Base-by-base conservation (phyloP, 2,329 filamentous ascomycete genomes). In the Tolypocladium tropicale region DNA sequence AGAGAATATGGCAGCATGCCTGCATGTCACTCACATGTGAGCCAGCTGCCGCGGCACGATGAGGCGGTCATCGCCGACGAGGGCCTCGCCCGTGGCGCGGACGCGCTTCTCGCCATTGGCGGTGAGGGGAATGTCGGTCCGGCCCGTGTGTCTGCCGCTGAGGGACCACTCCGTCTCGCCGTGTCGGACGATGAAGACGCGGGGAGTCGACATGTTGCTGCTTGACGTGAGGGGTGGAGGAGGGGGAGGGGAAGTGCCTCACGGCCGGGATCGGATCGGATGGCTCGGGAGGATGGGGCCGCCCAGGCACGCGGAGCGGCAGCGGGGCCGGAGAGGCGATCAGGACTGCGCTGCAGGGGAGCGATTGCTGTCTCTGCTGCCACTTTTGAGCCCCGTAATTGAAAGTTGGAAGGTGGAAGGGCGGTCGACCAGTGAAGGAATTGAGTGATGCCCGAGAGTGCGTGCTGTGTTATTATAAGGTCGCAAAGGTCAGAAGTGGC, bases 101-200 rank as follows among this genome's bases (percentile, higher is more conserved):
- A 92, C 81, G 58, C 88, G 80, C 69, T 83, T 88, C 76, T 91
- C 88, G 54, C 93, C 93, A 67, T 90, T 88, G 53, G 79, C 74
- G 1, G 92, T 96, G 39, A 96, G 78, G 1, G 90, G 86, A 4
- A 97, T 88, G 66, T 97, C 92, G n/a, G 88, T 89, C 32, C 77
- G 79, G 53, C 91, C 88, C 0, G 93, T 97, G 73, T 96, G 90
- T 54, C 84, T 81, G 56, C 90, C 92, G 63, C 87, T 87, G 52
- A 95, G 83, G 6, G 89, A 95, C 92, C 92, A 97, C 76, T 95
- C 90, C 4, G 92, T 97, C 76, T 96, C 90, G 73, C 92, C 93
- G 68, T 96, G 92, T 64, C 92, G 89, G 69, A 91, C 75, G 63
- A 94, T 83, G 76, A 93, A 93, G 68, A 89, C 85, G 54, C 89